phyloP scores from a whole-genome alignment of 495 filamentous ascomycete species.

The Astrothelium macrocarpum region DNA sequence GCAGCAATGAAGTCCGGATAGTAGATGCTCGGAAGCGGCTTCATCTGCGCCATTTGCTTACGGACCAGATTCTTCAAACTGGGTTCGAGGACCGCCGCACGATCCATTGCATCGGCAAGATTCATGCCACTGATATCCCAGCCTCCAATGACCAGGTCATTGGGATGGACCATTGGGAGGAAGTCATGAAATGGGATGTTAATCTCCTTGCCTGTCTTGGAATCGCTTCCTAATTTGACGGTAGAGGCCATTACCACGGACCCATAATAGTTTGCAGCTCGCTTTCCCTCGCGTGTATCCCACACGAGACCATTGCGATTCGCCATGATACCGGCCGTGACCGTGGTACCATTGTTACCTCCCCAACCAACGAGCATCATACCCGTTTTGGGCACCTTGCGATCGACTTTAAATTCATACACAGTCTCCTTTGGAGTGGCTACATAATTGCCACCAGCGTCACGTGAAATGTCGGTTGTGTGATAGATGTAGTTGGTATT shows the following conservation, averaged over 20 bases:
- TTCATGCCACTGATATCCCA: slow-evolving; percentile 95
- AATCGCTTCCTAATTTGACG: slow-evolving; percentile 86
- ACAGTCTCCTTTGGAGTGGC: slow-evolving; percentile 79
- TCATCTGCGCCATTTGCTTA: slow-evolving; percentile 87
- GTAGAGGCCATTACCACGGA: slow-evolving; percentile 95
- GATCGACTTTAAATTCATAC: slow-evolving; percentile 97
- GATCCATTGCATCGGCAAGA: slow-evolving; percentile 88
- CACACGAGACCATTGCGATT: slow-evolving; percentile 79
- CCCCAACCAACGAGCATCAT: slow-evolving; percentile 98
- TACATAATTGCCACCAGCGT: slow-evolving; percentile 65
- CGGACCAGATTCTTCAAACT: slow-evolving; percentile 77
- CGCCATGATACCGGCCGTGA: slow-evolving; percentile 94
- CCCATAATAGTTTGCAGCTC: slow-evolving; percentile 90
- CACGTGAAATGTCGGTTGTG: slow-evolving; percentile 69
- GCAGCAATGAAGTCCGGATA: slow-evolving; percentile 99
- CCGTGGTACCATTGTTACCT: slow-evolving; percentile 96
- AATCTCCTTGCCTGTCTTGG: slow-evolving; percentile 76
- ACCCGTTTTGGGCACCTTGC: slow-evolving; percentile 84
- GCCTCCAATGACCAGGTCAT: slow-evolving; percentile 89
- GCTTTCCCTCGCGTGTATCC: slow-evolving; percentile 86
- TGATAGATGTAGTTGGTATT: slow-evolving; percentile 93
- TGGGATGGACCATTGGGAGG: slow-evolving; percentile 94
- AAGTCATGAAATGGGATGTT: slow-evolving; percentile 94
- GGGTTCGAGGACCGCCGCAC: slow-evolving; percentile 88
- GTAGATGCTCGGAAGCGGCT: slow-evolving; percentile 89